Evolutionary conservation across 441 rosid species (phyloP), one percentile per base, ranked within the genome.

Genomic region (Erodium chrysanthum): DNA sequence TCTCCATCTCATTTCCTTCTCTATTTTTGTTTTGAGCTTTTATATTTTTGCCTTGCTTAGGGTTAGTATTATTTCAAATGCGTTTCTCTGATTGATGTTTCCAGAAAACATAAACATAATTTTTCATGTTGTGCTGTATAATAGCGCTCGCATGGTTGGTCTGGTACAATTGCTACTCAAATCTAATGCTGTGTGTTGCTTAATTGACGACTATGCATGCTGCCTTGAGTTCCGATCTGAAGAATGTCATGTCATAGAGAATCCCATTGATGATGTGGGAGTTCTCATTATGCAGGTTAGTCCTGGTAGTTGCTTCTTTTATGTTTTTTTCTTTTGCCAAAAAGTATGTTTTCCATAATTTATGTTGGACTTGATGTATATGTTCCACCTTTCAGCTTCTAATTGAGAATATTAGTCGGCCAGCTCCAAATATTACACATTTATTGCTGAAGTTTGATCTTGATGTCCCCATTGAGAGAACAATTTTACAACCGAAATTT

Each of bases 151-250:
- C 66, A 84, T 88, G 84, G 90, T 79, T 78, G 98, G 97, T 73
- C 89, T 94, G 44, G 92, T 88, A 54, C 97, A 89, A 65, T 74
- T 91, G 74, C 82, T 91, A 64, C 80, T 94, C 60, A 91, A 88
- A 82, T 80, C 83, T 54, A 87, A 88, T 87, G 90, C 92, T 65
- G 91, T 92, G 14, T 79, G 70, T 72, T 72, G 82, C 68, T 82
- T 94, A 82, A 82, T 82, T 61, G 99, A 89, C 82, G 99, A 94
- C 75, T 94, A 94, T 79, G 97, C 99, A 27, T 83, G 95, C 73
- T 91, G 99, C 80, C 99, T 94, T 71, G 97, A 91, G 85, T 70
- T 77, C 67, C 88, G 94, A 70, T 82, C 87, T 21, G 92, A 91
- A 79, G 99, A 91, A 80, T 82, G 81, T 67, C 92, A 84, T 77